Base-by-base conservation (phyloP, 345 rosid genomes). In the Populus davidiana region DNA sequence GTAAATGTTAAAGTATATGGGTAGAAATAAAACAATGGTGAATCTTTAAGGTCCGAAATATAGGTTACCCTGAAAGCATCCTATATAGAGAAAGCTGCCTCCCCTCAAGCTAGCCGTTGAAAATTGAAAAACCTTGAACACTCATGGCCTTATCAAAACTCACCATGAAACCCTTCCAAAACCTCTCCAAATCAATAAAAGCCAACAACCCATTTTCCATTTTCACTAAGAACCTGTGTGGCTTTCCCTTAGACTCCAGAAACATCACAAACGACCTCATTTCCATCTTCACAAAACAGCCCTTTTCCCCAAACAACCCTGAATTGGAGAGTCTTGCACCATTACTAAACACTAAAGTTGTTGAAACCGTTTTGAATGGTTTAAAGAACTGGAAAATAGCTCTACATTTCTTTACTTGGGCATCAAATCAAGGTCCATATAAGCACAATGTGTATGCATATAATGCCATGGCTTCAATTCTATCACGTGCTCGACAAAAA, bases 401-500 rank as follows among this genome's bases (percentile, higher is more conserved):
- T 39, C 77, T 69, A 33, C 1, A 9, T 2, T 94, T 94, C 87
- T 93, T 94, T 82, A 73, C 66, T 35, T 93, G 97, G 97, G 91
- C 88, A 0, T 88, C 95, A 1, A 81, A 71, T 70, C 97, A 89
- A 62, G 20, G 72, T 76, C 94, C 97, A 17, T 94, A 89, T 74
- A 79, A 68, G 70, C 91, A 90, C 72, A 92, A 86, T 62, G 79
- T 89, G 21, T 91, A 94, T 70, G 81, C 92, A 82, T 91, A 86
- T 83, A 94, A 93, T 77, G 92, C 97, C 81, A 90, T 94, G 97
- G 97, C 97, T 1, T 86, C 85, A 23, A 83, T 90, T 86, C 95
- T 94, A 70, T 91, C 97, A 87, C 85, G 89, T 89, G 98, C 92
- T 94, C 98, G 98, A 91, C 94, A 89, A 81, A 88, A 86, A 86